phyloP scores from a whole-genome alignment of 2,329 filamentous ascomycete species.

The Fusarium staphyleae region DNA sequence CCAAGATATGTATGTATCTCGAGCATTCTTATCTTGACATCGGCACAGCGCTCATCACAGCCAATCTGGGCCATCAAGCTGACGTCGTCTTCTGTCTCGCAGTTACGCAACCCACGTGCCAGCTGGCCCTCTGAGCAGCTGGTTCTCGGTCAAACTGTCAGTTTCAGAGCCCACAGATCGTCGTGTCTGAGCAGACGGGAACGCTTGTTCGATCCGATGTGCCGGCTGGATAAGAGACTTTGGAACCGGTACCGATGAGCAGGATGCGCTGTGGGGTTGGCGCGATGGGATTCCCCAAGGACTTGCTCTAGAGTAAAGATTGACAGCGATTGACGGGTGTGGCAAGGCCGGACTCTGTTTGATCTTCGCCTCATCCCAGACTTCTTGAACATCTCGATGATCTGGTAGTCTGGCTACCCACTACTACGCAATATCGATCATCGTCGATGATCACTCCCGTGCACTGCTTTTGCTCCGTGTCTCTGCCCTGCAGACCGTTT shows the following conservation, averaged over 20 bases:
- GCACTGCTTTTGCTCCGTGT: conserved; percentile 6
- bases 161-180: conserved; percentile 9
- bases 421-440: conserved; percentile 23
- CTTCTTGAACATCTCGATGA: conserved; percentile 12
- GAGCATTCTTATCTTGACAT: conserved; percentile 1
- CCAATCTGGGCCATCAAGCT: conserved; percentile 17
- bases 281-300: conserved; percentile 9
- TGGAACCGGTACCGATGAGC: conserved; percentile 17
- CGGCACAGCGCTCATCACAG: conserved; percentile 17
- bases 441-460: conserved; percentile 4
- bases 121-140: conserved; percentile 1
- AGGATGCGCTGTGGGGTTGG: conserved; percentile 26
- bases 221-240: neutral
- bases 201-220: conserved; percentile 26
- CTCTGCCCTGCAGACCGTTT: conserved; percentile 28
- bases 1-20: neutral
- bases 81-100: conserved; percentile 24
- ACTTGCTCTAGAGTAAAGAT: neutral
- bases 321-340: conserved; percentile 23
- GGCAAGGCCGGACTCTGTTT: conserved; percentile 28
- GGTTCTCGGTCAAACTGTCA: neutral
- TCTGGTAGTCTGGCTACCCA: neutral
- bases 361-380: conserved; percentile 27
- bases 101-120: conserved; percentile 31
- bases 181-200: conserved; percentile 16